A percentile compares a stretch with the other conserved stretches of the same genome.
Conservation (phyloP, 495 filamentous ascomycete species). For the Aspergillus kassunensis region DNA sequence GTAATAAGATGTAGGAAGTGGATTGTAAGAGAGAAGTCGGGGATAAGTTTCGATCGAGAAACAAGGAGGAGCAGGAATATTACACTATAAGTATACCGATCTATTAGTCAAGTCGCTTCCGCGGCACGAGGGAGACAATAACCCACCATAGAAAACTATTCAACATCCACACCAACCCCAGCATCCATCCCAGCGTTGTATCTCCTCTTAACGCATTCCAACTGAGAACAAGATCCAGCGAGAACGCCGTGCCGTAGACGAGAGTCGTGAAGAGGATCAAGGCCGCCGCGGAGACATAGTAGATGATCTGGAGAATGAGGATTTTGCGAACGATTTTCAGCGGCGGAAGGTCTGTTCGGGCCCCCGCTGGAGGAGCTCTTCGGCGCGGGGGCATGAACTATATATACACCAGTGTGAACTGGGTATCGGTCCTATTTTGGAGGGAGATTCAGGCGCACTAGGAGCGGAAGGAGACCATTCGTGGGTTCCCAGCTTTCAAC, state of each 20-base stretch:
- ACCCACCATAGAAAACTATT: constrained; percentile 72
- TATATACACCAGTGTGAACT: constrained; percentile 2
- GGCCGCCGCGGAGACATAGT: constrained; percentile 69
- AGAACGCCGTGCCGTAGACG: constrained; percentile 72
- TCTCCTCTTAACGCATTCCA: constrained; percentile 85
- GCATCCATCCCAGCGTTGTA: constrained; percentile 87
- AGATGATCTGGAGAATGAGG: constrained; percentile 73
- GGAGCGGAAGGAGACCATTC: background rate
- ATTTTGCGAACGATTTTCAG: constrained; percentile 86
- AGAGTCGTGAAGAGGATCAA: constrained; percentile 86
- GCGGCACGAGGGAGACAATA: background rate
- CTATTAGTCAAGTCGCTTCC: background rate
- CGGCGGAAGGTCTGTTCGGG: constrained; percentile 76
- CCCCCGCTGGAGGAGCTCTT: constrained; percentile 74
- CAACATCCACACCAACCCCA: constrained; percentile 83
- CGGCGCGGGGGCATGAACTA: constrained; percentile 69
- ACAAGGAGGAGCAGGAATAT: constrained; percentile 76
- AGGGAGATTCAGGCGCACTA: background rate
- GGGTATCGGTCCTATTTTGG: background rate
- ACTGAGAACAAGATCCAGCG: constrained; percentile 65
- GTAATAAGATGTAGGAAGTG: constrained; percentile 82
- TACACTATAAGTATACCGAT: constrained; percentile 42
- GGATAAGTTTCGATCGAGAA: constrained; percentile 82
- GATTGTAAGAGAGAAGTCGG: constrained; percentile 88
- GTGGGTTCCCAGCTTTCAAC: background rate